These are phyloP conservation scores for Mortierella sp. DNA, from an alignment of 371 early-diverging fungal species.

Conservation along the genomic window DNA sequence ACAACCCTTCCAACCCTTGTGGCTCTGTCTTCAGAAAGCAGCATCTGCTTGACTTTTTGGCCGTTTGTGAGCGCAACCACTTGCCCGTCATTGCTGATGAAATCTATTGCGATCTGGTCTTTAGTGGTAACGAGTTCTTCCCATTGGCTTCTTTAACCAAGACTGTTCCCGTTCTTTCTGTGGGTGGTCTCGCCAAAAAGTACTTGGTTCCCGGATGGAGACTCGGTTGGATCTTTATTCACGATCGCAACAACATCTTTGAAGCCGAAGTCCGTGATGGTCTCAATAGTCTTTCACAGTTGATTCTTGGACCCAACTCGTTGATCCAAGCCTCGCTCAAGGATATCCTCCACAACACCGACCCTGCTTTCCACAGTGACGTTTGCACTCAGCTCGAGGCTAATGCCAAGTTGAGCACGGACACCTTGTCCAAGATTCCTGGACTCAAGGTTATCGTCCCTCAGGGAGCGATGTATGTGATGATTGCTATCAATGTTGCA, in stretches of 20 bases:
- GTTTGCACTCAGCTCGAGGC: constrained; percentile 77
- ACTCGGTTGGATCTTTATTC: constrained; percentile 89
- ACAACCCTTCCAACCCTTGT: constrained; percentile 95
- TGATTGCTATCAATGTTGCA: constrained; percentile 83
- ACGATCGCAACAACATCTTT: constrained; percentile 76
- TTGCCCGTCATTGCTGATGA: constrained; percentile 93
- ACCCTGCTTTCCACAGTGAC: constrained; percentile 75
- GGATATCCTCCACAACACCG: constrained; percentile 81
- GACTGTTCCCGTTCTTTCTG: constrained; percentile 86
- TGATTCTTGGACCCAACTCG: constrained; percentile 89
- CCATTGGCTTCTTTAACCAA: constrained; percentile 81
- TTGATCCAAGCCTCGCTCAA: constrained; percentile 83
- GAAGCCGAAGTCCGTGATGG: constrained; percentile 74
- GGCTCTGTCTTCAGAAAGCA: constrained; percentile 86
- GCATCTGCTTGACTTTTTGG: constrained; percentile 80
- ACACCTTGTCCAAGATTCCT: constrained; percentile 73
- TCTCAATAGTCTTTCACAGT: constrained; percentile 76
- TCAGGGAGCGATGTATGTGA: constrained; percentile 96
- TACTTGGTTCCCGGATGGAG: constrained; percentile 95
- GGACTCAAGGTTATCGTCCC: constrained; percentile 85
- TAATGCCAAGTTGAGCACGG: constrained; percentile 76
- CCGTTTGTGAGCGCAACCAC: constrained; percentile 79
- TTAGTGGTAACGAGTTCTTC: constrained; percentile 72
- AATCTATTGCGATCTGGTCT: constrained; percentile 94
- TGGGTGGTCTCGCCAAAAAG: constrained; percentile 92